Evolutionary conservation across 2,329 filamentous ascomycete genomes (phyloP).

Genomic region (Escovopsis sp.): DNA sequence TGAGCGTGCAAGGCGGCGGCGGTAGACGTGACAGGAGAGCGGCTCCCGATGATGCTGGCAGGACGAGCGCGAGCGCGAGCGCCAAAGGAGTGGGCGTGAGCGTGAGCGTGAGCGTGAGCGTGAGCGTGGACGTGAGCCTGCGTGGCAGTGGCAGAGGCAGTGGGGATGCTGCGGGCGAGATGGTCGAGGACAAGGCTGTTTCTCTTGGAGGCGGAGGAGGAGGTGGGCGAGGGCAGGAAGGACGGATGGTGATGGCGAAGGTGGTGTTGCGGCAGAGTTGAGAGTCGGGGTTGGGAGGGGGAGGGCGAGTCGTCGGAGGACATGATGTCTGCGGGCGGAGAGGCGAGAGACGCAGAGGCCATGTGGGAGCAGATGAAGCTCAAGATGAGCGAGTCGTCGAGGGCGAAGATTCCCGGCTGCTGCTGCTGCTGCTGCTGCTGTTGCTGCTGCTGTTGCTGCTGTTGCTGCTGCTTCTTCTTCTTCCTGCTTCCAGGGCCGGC

Average conservation of each 20-base stretch:
- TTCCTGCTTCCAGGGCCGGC: too few species aligned
- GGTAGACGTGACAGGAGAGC: slow-evolving; percentile 3
- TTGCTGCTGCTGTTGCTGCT: too few species aligned
- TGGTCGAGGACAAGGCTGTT: too few species aligned
- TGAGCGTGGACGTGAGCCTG: too few species aligned
- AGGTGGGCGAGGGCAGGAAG: not conserved
- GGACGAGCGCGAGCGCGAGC: slow-evolving; percentile 1
- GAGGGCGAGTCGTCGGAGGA: slow-evolving; percentile 14
- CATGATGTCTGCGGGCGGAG: slow-evolving; percentile 15
- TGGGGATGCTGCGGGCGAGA: too few species aligned
- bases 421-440: too few species aligned
- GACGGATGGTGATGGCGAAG: slow-evolving; percentile 1
- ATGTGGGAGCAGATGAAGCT: slow-evolving; percentile 6
- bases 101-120: too few species aligned
- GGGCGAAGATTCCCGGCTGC: not conserved
- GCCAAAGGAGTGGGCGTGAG: too few species aligned
- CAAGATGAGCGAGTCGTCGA: slow-evolving; percentile 2
- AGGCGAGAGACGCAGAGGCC: slow-evolving; percentile 6
- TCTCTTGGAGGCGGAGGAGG: too few species aligned
- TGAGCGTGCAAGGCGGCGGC: too few species aligned
- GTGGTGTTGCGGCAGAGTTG: slow-evolving; percentile 1
- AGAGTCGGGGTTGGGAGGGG: not conserved
- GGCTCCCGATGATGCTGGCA: too few species aligned
- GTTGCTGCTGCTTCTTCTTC: too few species aligned
- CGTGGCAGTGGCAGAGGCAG: not conserved